phyloP scores from a whole-genome alignment of 345 rosid species.

The Diplotaxis tenuifolia region DNA sequence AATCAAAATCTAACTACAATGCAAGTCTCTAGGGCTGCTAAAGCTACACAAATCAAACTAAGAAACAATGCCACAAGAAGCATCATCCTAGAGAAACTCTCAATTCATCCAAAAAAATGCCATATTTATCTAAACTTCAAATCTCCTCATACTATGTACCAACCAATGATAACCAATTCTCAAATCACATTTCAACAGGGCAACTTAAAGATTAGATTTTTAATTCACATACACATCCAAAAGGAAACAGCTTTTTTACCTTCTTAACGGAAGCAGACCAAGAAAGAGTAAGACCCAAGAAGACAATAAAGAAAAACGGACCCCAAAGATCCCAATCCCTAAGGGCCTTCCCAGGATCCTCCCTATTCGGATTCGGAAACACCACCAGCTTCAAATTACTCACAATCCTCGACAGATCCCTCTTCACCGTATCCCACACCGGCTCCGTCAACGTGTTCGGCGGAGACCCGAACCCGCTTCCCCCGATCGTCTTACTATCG shows the following conservation, averaged over 20 bases:
- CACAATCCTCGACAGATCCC: conserved; percentile 93
- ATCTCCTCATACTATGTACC: too few relatives aligned
- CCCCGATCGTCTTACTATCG: conserved; percentile 9
- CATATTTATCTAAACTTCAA: background rate
- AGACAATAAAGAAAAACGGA: conserved; percentile 92
- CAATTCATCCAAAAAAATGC: background rate
- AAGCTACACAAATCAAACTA: too few relatives aligned
- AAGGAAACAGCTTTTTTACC: too few relatives aligned
- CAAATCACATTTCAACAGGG: background rate
- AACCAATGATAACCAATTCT: too few relatives aligned
- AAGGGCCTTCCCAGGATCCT: conserved; percentile 96
- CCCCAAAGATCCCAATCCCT: conserved; percentile 99
- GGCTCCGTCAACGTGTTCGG: conserved; percentile 95
- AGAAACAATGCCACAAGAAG: background rate
- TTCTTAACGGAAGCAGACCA: conserved; percentile 43
- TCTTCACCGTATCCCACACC: conserved; percentile 94
- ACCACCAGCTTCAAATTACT: conserved; percentile 96
- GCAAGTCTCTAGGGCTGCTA: background rate
- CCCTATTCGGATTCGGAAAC: conserved; percentile 84
- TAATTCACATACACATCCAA: too few relatives aligned
- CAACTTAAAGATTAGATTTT: background rate
- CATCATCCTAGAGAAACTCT: background rate
- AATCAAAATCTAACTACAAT: background rate
- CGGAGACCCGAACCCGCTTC: conserved; percentile 67
- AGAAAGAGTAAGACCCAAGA: conserved; percentile 84